Base-by-base conservation (phyloP, 169 alveolate species). In the Plasmodium knowlesi region DNA sequence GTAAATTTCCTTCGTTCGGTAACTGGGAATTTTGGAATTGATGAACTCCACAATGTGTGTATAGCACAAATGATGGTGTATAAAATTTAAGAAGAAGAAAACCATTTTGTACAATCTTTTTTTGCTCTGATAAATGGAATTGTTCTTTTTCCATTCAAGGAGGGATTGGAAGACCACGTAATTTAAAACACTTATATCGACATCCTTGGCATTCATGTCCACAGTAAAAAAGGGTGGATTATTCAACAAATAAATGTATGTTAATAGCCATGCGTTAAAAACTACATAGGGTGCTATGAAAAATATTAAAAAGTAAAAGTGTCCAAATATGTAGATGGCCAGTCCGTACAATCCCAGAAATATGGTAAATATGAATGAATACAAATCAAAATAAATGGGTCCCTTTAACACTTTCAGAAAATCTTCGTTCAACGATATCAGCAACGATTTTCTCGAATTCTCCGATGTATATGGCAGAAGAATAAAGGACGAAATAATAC, bases 1-100 rank as follows among this genome's bases (percentile, higher is more conserved):
- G 37, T 78, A 88, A 25, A 88, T 88, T 88, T 88, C 94, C 73
- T 88, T 88, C 37, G 94, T 57, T 88, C 94, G 41, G 28, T 88
- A 88, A 67, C 94, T 88, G 25, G 94, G 94, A 78, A 88, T 88
- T 28, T 80, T 88, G 8, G 94, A 53, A 79, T 88, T 88, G 46
- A 88, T 88, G 74, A 79, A 88, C 37, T 88, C 94, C 22, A 88
- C 94, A 88, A 88, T 82, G 72, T 88, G 89, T 61, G 94, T 88
- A 12, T 88, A 88, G 53, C 94, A 88, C 72, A 88, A 79, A 16
- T 88, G 94, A 79, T 88, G 94, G 72, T 88, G 94, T 80, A 88
- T 79, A 43, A 76, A 88, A 88, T 88, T 88, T 54, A 88, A 61
- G 72, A 88, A 88, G 76, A 80, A 88, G 46, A 88, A 88, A 79